Evolutionary conservation across 2,329 filamentous ascomycete genomes (phyloP).

Genomic region (Trichoderma atroviride): DNA sequence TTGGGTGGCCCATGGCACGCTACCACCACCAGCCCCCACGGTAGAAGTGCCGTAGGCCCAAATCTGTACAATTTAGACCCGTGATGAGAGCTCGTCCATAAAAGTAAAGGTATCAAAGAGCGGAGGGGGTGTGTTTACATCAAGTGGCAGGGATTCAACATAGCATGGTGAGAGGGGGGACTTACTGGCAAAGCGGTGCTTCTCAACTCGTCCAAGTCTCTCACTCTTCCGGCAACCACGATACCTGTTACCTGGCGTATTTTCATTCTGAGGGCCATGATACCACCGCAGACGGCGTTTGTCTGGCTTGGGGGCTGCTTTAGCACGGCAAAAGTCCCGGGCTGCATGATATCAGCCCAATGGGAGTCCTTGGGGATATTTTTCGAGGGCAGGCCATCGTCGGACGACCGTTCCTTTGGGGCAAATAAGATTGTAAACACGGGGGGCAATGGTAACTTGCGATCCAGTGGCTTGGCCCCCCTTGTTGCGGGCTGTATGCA

Average conservation of each 20-base stretch:
- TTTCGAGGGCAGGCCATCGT: slow-evolving; percentile 29
- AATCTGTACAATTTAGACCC: slow-evolving; percentile 43
- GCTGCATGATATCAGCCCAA: slow-evolving; percentile 67
- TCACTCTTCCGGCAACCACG: slow-evolving; percentile 68
- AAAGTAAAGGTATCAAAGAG: neutral
- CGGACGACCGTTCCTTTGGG: slow-evolving; percentile 51
- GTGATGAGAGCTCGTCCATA: slow-evolving; percentile 4
- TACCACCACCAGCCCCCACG: slow-evolving; percentile 59
- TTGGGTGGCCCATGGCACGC: slow-evolving; percentile 58
- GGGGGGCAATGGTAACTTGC: slow-evolving; percentile 50
- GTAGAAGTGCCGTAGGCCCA: slow-evolving; percentile 61
- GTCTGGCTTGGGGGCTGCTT: slow-evolving; percentile 66
- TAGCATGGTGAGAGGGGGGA: neutral
- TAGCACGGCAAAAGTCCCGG: slow-evolving; percentile 65
- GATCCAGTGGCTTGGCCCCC: slow-evolving; percentile 32
- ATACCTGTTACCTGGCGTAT: slow-evolving; percentile 61
- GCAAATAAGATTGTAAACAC: slow-evolving; percentile 67
- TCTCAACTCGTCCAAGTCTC: slow-evolving; percentile 65
- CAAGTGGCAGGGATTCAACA: neutral
- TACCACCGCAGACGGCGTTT: slow-evolving; percentile 75
- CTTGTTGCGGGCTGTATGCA: slow-evolving; percentile 38
- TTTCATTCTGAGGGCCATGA: slow-evolving; percentile 73
- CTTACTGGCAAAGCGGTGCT: slow-evolving; percentile 59
- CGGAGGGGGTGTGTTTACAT: slow-evolving; percentile 1
- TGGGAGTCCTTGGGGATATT: slow-evolving; percentile 64